Evolutionary conservation across 2,329 filamentous ascomycete species (phyloP).

Genomic region (Colletotrichum shisoi): DNA sequence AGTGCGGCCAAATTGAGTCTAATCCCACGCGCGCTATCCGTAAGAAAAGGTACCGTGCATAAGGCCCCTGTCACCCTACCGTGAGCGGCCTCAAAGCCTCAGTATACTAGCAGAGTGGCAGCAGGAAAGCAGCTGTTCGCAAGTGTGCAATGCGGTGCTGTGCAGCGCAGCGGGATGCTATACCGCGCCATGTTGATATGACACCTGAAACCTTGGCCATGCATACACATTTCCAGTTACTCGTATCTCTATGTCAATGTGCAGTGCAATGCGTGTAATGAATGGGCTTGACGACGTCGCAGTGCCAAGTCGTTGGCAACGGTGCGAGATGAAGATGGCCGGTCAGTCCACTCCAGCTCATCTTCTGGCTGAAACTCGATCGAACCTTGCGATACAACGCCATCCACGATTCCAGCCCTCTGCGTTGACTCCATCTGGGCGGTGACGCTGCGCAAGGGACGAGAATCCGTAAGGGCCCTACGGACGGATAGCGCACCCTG

Average conservation of each 20-base stretch:
- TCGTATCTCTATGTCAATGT: slow-evolving; percentile 6
- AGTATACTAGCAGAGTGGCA: not conserved
- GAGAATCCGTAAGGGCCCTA: slow-evolving; percentile 9
- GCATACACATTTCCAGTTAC: not conserved
- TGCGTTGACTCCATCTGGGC: slow-evolving; percentile 13
- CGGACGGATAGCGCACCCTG: slow-evolving; percentile 26
- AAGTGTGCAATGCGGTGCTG: not conserved
- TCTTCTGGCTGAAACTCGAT: slow-evolving; percentile 27
- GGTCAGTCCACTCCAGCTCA: slow-evolving; percentile 9
- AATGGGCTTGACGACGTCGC: slow-evolving; percentile 16
- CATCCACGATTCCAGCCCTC: slow-evolving; percentile 2
- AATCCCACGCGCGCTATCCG: slow-evolving; percentile 6
- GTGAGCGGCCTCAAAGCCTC: slow-evolving; percentile 36
- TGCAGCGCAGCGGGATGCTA: not conserved
- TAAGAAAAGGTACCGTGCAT: slow-evolving; percentile 37
- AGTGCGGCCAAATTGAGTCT: slow-evolving; percentile 35
- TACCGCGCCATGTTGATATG: slow-evolving; percentile 7
- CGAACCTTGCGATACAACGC: slow-evolving; percentile 6
- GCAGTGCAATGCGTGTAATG: not conserved
- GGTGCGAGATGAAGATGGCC: slow-evolving; percentile 1
- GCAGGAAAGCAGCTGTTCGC: not conserved
- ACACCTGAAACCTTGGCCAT: slow-evolving; percentile 12
- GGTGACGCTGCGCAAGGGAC: slow-evolving; percentile 8
- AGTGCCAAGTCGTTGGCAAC: slow-evolving; percentile 1
- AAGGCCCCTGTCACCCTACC: slow-evolving; percentile 12